Evolutionary conservation across 2,329 filamentous ascomycete species (phyloP).

Genomic region (Pestalotiopsis sp.): DNA sequence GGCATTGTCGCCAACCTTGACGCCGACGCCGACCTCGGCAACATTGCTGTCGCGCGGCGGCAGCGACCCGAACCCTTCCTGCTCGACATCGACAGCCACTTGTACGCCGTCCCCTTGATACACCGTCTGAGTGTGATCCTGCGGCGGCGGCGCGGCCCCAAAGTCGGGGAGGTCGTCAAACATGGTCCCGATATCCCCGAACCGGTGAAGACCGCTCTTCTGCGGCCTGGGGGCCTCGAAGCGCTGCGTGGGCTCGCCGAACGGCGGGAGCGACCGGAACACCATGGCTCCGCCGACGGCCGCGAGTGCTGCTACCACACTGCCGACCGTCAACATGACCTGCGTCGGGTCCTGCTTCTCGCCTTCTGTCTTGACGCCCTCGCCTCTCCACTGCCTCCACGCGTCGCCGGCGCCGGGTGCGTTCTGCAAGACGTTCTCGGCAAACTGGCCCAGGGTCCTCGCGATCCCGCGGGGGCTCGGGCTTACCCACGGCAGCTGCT

Average conservation of each 20-base stretch:
- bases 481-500: conserved; percentile 24
- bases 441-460: conserved; percentile 26
- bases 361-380: conserved; percentile 28
- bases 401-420: conserved; percentile 32
- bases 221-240: conserved; percentile 39
- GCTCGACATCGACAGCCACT: conserved; percentile 15
- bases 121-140: conserved; percentile 14
- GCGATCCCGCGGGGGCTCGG: conserved; percentile 19
- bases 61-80: not conserved
- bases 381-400: conserved; percentile 36
- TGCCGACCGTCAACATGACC: conserved; percentile 38
- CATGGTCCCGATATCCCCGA: conserved; percentile 51
- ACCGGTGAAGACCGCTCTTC: conserved; percentile 37
- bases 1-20: conserved; percentile 3
- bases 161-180: conserved; percentile 32
- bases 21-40: conserved; percentile 6
- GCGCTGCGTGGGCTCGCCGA: conserved; percentile 46
- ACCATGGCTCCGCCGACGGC: conserved; percentile 38
- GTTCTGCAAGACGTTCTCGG: conserved; percentile 34
- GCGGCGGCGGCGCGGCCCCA: conserved; percentile 2
- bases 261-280: conserved; percentile 45
- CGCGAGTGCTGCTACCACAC: conserved; percentile 34
- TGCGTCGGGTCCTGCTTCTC: conserved; percentile 27
- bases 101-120: conserved; percentile 14
- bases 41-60: conserved; percentile 7